phyloP scores from a whole-genome alignment of 2,329 filamentous ascomycete species.

The Aspergillus oerlinghausenensis region DNA sequence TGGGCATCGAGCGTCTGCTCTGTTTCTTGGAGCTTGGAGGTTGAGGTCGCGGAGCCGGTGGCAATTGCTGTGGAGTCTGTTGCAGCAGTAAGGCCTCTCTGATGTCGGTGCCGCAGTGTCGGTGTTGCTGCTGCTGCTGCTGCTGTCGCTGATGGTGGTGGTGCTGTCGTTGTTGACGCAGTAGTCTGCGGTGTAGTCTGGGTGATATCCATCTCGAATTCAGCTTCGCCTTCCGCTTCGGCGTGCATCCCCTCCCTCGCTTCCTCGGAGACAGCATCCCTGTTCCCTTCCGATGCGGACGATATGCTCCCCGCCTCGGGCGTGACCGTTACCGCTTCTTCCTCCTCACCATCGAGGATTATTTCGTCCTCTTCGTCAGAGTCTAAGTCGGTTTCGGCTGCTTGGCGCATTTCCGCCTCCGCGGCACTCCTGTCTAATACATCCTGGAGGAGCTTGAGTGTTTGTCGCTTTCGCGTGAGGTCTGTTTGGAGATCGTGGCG shows the following conservation, averaged over 20 bases:
- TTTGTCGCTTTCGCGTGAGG: conserved; percentile 34
- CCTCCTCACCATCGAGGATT: conserved; percentile 13
- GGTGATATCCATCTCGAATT: not conserved
- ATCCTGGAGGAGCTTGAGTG: conserved; percentile 29
- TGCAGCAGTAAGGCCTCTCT: conserved; percentile 1
- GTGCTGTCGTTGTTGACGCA: conserved; percentile 10
- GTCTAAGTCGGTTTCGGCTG: conserved; percentile 7
- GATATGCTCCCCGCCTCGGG: conserved; percentile 17
- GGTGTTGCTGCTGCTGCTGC: conserved; percentile 14
- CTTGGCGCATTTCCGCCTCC: conserved; percentile 16
- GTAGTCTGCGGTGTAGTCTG: not conserved
- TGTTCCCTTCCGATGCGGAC: conserved; percentile 3
- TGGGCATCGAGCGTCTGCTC: conserved; percentile 74
- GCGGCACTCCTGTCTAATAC: conserved; percentile 29
- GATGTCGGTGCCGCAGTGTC: not conserved
- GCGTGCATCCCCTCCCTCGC: conserved; percentile 9
- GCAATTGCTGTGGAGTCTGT: conserved; percentile 3
- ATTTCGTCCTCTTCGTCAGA: conserved; percentile 20
- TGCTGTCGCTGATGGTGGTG: conserved; percentile 9
- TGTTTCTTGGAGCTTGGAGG: conserved; percentile 39
- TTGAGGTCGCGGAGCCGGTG: conserved; percentile 3
- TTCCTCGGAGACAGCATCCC: conserved; percentile 7
- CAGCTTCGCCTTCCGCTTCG: conserved; percentile 15
- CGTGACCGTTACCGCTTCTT: conserved; percentile 5
- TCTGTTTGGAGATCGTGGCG: conserved; percentile 39